phyloP scores from a whole-genome alignment of 352 stramenopile species.

The Globisporangium iwayamae region DNA sequence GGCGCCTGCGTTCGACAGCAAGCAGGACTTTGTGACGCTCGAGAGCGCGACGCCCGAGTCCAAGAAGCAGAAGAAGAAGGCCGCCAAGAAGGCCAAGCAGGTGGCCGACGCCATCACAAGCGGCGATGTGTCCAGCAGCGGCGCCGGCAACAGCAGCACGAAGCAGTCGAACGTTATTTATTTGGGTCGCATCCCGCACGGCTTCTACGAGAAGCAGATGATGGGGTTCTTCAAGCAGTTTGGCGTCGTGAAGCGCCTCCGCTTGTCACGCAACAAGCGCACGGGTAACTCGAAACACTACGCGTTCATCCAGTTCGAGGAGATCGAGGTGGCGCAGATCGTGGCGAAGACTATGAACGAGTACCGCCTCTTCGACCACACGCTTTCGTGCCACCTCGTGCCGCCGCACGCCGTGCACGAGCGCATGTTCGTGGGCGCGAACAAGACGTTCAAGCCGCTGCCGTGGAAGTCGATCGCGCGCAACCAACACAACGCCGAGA shows the following conservation, averaged over 20 bases:
- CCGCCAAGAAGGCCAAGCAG: constrained; percentile 36
- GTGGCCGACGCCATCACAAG: constrained; percentile 14
- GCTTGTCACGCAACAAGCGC: constrained; percentile 94
- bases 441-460: constrained; percentile 79
- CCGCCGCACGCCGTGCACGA: constrained; percentile 85
- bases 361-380: constrained; percentile 93
- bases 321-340: constrained; percentile 90
- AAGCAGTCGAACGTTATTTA: constrained; percentile 92
- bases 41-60: constrained; percentile 27
- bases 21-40: constrained; percentile 50
- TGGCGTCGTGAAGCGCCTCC: constrained; percentile 86
- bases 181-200: constrained; percentile 93
- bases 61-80: constrained; percentile 46
- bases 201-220: constrained; percentile 97
- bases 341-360: constrained; percentile 94
- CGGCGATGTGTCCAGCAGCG: constrained; percentile 22
- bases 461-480: constrained; percentile 66
- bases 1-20: constrained; percentile 35
- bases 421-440: constrained; percentile 83
- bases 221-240: constrained; percentile 96
- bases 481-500: constrained; percentile 76
- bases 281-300: constrained; percentile 94
- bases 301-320: constrained; percentile 95
- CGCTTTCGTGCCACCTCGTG: constrained; percentile 92
- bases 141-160: constrained; percentile 25